These are phyloP conservation scores for Dentipellis sp. DNA, from an alignment of 768 basidiomycete species.

Conservation along the genomic window DNA sequence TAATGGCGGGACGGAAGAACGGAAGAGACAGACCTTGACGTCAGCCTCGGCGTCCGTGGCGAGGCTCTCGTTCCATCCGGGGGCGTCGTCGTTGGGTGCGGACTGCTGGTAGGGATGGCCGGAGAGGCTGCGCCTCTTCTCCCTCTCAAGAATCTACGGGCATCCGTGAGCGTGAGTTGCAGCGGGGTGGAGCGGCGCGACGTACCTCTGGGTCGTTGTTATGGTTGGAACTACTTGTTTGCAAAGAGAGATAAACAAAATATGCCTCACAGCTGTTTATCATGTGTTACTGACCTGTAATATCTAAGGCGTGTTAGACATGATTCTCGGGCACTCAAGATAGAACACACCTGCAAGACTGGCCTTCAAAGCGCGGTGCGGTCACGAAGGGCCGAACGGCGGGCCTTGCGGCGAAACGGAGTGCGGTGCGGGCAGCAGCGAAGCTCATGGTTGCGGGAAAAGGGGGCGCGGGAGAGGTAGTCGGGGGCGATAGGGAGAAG, in stretches of 20 bases:
- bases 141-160: conserved; percentile 37
- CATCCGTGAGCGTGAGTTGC: background rate
- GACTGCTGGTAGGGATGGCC: conserved; percentile 36
- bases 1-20: no score
- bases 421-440: background rate
- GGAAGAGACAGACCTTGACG: conserved; percentile 37
- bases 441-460: background rate
- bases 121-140: conserved; percentile 43
- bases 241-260: background rate
- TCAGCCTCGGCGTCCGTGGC: conserved; percentile 57
- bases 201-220: conserved; percentile 47
- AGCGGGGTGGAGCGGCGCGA: background rate
- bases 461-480: no score
- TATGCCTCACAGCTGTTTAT: no score
- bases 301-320: background rate
- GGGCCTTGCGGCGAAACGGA: background rate
- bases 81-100: conserved; percentile 41
- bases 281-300: background rate
- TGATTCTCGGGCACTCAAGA: background rate
- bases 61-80: conserved; percentile 65
- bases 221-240: conserved; percentile 37
- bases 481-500: background rate
- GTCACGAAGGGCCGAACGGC: background rate
- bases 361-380: background rate
- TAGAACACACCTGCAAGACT: background rate